These are phyloP conservation scores for Cyberlindnera misumaiensis DNA, from an alignment of 805 yeast species.

Conservation along the genomic window DNA sequence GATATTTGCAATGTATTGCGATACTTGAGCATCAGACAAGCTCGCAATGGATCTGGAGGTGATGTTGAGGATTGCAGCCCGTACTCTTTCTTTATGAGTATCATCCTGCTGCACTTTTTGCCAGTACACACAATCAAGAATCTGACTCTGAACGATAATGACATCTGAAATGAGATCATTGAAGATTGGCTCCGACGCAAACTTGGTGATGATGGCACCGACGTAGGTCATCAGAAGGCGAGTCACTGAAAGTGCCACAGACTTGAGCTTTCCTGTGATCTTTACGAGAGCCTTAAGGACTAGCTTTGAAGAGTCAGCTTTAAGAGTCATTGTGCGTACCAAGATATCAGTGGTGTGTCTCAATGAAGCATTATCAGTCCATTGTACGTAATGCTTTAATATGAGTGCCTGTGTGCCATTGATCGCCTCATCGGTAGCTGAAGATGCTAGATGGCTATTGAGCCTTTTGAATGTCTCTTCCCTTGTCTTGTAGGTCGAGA, in stretches of 20 bases:
- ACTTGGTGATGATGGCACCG: slow-evolving; percentile 28
- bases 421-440: slow-evolving; percentile 10
- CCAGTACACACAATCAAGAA: slow-evolving; percentile 17
- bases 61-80: slow-evolving; percentile 28
- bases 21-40: slow-evolving; percentile 18
- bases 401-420: slow-evolving; percentile 14
- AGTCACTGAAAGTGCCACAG: slow-evolving; percentile 52
- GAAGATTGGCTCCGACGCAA: slow-evolving; percentile 22
- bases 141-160: slow-evolving; percentile 30
- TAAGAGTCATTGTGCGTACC: slow-evolving; percentile 3
- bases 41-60: slow-evolving; percentile 20
- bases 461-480: slow-evolving; percentile 18
- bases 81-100: slow-evolving; percentile 34
- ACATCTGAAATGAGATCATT: slow-evolving; percentile 24
- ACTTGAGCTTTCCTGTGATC: slow-evolving; percentile 23
- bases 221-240: slow-evolving; percentile 55
- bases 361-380: slow-evolving; percentile 8
- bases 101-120: slow-evolving; percentile 23
- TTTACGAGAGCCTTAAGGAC: slow-evolving; percentile 22
- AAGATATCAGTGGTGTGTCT: slow-evolving; percentile 10
- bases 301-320: slow-evolving; percentile 10
- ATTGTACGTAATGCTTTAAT: slow-evolving; percentile 11
- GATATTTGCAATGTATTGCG: slow-evolving; percentile 9
- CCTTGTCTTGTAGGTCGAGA: slow-evolving; percentile 15
- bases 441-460: slow-evolving; percentile 1